Base-by-base conservation (phyloP, 352 stramenopile genomes). In the Pythium sukuiense region DNA sequence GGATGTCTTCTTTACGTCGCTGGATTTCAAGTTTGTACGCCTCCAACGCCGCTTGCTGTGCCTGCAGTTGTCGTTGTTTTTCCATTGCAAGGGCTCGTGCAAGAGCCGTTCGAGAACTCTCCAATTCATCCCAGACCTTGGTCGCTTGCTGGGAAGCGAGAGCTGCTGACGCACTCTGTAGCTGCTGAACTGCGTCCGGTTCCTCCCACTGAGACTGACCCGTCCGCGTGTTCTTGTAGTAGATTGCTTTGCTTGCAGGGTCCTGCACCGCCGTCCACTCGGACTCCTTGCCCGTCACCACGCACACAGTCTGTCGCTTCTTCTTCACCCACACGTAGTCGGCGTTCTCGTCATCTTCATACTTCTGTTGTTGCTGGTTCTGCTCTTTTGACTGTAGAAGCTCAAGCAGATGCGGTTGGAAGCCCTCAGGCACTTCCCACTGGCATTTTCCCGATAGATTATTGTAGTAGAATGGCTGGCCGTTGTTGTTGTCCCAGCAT, bases 301-400 rank as follows among this genome's bases (percentile, higher is more conserved):
- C 81, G n/a, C 75, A 82, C 27, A 89, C 77, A 0, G 79, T 81
- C 53, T 87, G 80, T 54, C 79, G 79, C 65, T 89, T 89, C 73
- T 89, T 89, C 62, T 89, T 89, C 14, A 89, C 81, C 81, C 81
- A 89, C 5, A 89, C 79, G 52, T 89, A 89, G 37, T 89, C 81
- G 26, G 74, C 77, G 18, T 73, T 68, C 30, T 68, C 71, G n/a
- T 80, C 71, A 13, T 83, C 73, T 6, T 75, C 74, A 68, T 78
- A 37, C 59, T 73, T 48, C 74, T 77, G 69, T n/a, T 72, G 60
- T 46, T 84, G 67, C 26, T 71, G 69, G 9, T 74, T 57, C 26
- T 71, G 67, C 18, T 53, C 39, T 29, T 54, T 60, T 24, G 60
- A 41, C 20, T 81, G 70, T 1, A 59, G 41, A 2, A 69, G 61